phyloP scores from a whole-genome alignment of 2,329 filamentous ascomycete species.

The Rutstroemia sp. region DNA sequence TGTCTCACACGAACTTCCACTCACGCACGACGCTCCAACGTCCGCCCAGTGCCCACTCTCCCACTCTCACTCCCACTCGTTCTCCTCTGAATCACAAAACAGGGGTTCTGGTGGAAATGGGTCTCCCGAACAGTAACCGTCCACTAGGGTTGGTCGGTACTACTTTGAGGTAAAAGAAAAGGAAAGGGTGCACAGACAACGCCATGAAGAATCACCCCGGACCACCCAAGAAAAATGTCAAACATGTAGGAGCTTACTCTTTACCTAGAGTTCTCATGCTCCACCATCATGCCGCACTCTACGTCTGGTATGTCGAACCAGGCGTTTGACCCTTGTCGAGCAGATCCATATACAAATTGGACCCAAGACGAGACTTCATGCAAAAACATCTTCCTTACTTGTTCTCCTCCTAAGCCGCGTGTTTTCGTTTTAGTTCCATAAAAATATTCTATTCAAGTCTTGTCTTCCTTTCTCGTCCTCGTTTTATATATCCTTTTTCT shows the following conservation, averaged over 20 bases:
- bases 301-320: slow-evolving; percentile 22
- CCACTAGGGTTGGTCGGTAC: not conserved
- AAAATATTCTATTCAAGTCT: not conserved
- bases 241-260: slow-evolving; percentile 13
- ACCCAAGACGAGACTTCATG: slow-evolving; percentile 19
- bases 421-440: slow-evolving; percentile 15
- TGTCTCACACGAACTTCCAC: not conserved
- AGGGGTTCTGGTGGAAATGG: not conserved
- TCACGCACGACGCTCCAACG: not conserved
- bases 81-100: not conserved
- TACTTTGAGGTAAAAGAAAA: too few species aligned
- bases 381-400: slow-evolving; percentile 14
- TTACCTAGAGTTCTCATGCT: slow-evolving; percentile 15
- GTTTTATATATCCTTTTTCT: slow-evolving; percentile 17
- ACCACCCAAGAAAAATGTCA: slow-evolving; percentile 1
- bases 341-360: slow-evolving; percentile 18
- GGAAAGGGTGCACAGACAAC: slow-evolving; percentile 14
- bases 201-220: slow-evolving; percentile 13
- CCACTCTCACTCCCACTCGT: too few species aligned
- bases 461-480: slow-evolving; percentile 15
- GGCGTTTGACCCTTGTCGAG: slow-evolving; percentile 21
- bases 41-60: too few species aligned
- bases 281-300: slow-evolving; percentile 24
- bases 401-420: slow-evolving; percentile 17
- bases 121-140: not conserved